A percentile compares a stretch with the other conserved stretches of the same genome.
Evolutionary conservation across 805 yeast species (phyloP).

Genomic region (Lipomyces sp.): DNA sequence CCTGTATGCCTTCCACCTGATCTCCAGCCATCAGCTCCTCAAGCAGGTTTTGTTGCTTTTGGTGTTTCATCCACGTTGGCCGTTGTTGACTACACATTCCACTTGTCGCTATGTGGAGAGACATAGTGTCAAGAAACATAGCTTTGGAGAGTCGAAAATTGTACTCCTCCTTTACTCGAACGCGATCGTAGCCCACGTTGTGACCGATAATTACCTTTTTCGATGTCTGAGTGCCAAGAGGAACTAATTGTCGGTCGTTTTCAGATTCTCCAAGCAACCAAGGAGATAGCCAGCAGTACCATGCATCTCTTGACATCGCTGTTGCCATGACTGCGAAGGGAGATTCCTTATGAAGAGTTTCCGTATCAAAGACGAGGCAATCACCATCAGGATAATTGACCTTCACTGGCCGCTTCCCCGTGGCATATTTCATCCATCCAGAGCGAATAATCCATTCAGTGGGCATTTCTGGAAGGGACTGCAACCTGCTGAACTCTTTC

Average conservation of each 20-base stretch:
- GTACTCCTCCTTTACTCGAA: slow-evolving; percentile 82
- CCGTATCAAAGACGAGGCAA: slow-evolving; percentile 82
- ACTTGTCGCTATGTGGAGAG: slow-evolving; percentile 81
- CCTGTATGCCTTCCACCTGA: slow-evolving; percentile 6
- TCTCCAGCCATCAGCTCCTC: slow-evolving; percentile 27
- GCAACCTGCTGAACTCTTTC: slow-evolving; percentile 43
- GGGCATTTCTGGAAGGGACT: slow-evolving; percentile 35
- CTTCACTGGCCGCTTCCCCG: slow-evolving; percentile 49
- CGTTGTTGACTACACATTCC: slow-evolving; percentile 94
- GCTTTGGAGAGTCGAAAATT: slow-evolving; percentile 61
- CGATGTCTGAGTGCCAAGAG: slow-evolving; percentile 53
- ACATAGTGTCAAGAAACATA: slow-evolving; percentile 86
- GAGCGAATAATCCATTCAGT: slow-evolving; percentile 52
- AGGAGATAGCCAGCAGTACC: slow-evolving; percentile 97
- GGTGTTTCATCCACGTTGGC: slow-evolving; percentile 58
- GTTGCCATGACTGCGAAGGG: slow-evolving; percentile 76
- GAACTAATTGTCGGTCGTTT: slow-evolving; percentile 62
- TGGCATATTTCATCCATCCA: slow-evolving; percentile 80
- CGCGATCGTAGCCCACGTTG: slow-evolving; percentile 87
- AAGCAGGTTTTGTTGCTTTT: slow-evolving; percentile 28
- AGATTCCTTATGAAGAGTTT: slow-evolving; percentile 72
- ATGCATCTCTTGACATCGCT: slow-evolving; percentile 70
- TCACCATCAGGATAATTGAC: slow-evolving; percentile 72
- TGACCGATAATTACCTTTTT: slow-evolving; percentile 78
- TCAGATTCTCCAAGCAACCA: slow-evolving; percentile 57